These are phyloP conservation scores for Fusarium agapanthi DNA, from an alignment of 2,329 filamentous ascomycete species.

Conservation along the genomic window DNA sequence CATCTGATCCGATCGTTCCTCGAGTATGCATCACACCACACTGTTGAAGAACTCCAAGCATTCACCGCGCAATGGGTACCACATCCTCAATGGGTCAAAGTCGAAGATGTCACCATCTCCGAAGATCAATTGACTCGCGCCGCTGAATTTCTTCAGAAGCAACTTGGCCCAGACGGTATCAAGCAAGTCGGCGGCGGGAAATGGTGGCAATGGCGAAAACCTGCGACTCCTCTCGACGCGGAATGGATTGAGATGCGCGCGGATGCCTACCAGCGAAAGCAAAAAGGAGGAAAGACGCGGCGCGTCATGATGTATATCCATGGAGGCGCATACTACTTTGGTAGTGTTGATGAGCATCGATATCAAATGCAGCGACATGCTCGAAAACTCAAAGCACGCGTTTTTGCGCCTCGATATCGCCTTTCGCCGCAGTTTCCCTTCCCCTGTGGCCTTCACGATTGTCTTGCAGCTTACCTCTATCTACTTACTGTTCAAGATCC, in stretches of 20 bases:
- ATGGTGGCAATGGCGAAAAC: constrained; percentile 90
- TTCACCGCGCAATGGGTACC: constrained; percentile 95
- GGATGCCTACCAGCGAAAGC: constrained; percentile 74
- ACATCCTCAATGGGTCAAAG: constrained; percentile 85
- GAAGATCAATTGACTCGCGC: constrained; percentile 70
- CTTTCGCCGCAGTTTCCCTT: constrained; percentile 95
- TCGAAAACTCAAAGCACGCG: constrained; percentile 87
- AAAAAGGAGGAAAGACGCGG: constrained; percentile 65
- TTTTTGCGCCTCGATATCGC: constrained; percentile 87
- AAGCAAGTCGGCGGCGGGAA: constrained; percentile 79
- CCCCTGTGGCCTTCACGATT: constrained; percentile 91
- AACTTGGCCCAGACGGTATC: constrained; percentile 82
- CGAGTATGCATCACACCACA: constrained; percentile 83
- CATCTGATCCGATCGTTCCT: constrained; percentile 89
- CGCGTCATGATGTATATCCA: constrained; percentile 94
- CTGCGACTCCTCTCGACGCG: constrained; percentile 72
- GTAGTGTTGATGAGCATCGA: constrained; percentile 94
- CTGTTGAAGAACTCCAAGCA: constrained; percentile 89
- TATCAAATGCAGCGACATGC: constrained; percentile 98
- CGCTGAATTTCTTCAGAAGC: constrained; percentile 71
- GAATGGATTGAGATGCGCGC: constrained; percentile 98
- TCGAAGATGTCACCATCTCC: constrained; percentile 73
- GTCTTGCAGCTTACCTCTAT: constrained; percentile 85
- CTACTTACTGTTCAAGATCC: constrained; percentile 80
- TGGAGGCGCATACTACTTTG: constrained; percentile 95